Conservation (phyloP, 2,329 filamentous ascomycete genomes). For the Aspergillus tamarii region DNA sequence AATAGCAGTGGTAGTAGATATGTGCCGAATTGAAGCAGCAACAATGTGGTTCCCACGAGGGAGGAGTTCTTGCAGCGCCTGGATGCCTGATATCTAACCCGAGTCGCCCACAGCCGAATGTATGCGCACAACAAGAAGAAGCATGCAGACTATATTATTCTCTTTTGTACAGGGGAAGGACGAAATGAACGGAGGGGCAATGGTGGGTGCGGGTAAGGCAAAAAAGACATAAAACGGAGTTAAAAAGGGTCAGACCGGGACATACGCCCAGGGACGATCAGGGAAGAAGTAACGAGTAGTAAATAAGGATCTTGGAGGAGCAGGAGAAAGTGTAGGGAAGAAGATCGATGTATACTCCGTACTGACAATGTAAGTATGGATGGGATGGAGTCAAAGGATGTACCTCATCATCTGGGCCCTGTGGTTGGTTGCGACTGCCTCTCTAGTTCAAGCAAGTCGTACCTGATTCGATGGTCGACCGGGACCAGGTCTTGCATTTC, state of each 20-base stretch:
- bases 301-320: conserved; percentile 13
- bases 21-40: conserved; percentile 1
- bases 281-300: conserved; percentile 16
- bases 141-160: conserved; percentile 10
- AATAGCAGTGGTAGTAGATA: conserved; percentile 12
- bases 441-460: conserved; percentile 1
- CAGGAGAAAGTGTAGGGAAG: conserved; percentile 8
- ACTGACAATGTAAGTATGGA: conserved; percentile 1
- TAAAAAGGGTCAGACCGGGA: conserved; percentile 21
- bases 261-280: conserved; percentile 27
- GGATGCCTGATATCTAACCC: conserved; percentile 16
- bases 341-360: conserved; percentile 1
- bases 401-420: neutral
- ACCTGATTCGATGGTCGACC: conserved; percentile 13
- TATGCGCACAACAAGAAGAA: conserved; percentile 18
- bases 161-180: conserved; percentile 17
- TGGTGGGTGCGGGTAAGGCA: conserved; percentile 30
- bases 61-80: conserved; percentile 13
- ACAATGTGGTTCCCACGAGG: conserved; percentile 15
- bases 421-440: neutral
- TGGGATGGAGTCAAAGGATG: neutral
- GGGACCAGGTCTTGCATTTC: conserved; percentile 3
- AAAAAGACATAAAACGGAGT: conserved; percentile 17
- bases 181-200: conserved; percentile 9
- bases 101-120: conserved; percentile 16